These are phyloP conservation scores for Capsicum pubescens DNA, from an alignment of 257 asterid species.

Conservation along the genomic window DNA sequence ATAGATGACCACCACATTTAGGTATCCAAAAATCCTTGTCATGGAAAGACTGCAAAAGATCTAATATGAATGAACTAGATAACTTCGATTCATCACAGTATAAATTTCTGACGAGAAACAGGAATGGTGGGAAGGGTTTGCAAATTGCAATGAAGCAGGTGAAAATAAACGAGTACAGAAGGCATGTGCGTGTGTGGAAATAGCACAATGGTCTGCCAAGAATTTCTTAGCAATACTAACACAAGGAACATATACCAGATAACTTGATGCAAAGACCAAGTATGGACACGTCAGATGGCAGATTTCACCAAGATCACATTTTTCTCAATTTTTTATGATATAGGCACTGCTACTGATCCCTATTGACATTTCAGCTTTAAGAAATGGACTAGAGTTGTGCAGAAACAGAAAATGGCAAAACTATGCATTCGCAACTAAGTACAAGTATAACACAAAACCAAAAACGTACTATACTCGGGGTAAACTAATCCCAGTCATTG, in stretches of 20 bases:
- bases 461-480: not conserved
- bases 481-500: not conserved
- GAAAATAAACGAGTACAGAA: not conserved
- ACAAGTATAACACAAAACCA: not conserved
- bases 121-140: not conserved
- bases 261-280: not conserved
- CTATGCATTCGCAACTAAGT: not conserved
- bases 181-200: too few species aligned
- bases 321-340: not conserved
- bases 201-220: not conserved
- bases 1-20: slow-evolving; percentile 61
- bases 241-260: not conserved
- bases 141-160: not conserved
- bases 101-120: not conserved
- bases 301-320: slow-evolving; percentile 3
- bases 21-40: slow-evolving; percentile 85
- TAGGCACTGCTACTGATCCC: not conserved
- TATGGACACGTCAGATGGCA: not conserved
- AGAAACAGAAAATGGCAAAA: not conserved
- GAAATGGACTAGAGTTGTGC: slow-evolving; percentile 17
- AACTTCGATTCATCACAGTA: not conserved
- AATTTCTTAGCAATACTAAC: slow-evolving; percentile 8
- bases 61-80: slow-evolving; percentile 16
- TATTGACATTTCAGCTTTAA: not conserved
- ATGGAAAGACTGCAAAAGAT: slow-evolving; percentile 48